Evolutionary conservation across 176 grass and related monocot genomes (phyloP), one percentile per base, ranked within the genome.

Genomic region (Phoenix roebelenii): DNA sequence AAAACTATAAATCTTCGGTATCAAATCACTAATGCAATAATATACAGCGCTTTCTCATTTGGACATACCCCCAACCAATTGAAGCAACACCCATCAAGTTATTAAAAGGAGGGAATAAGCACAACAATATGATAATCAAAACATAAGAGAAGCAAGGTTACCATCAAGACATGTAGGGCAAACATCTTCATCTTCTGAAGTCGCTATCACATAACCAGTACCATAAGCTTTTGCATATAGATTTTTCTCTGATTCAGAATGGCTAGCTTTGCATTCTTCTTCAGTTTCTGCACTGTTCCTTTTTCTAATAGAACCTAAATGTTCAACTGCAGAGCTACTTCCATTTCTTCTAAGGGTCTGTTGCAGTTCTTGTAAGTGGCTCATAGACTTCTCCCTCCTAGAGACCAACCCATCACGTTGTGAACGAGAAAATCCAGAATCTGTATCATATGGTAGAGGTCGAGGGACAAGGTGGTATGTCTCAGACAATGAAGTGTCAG

Each of bases 91-190:
- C 9, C 35, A 44, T 3, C 35, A 12, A 44, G 7, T 44, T 44
- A 44, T 44, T 44, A 44, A 44, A 44, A 44, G 5, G 5, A 25
- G 5, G 5, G 29, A 6, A 1, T 12, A 10, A 2, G 35, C 1
- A 44, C 9, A 44, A 44, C 7, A 44, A 44, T 44, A 44, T 14
- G 35, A 44, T 2, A 7, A 44, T 44, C 5, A 44, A 44, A 44
- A 44, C 35, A 44, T 12, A 44, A 14, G 24, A 12, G 32, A 51
- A 80, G 55, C 35, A 9, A 26, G 6, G 23, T 51, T 80, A 95
- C 90, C 85, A 83, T 95, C 90, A 20, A 95, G 75, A 56, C 90
- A 95, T 68, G 90, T 95, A 67, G 90, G 90, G 67, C 90, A 95
- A 32, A 89, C 79, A 70, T 95, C 90, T 73, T 95, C 90, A 58